Base-by-base conservation (phyloP, 148 eudicot species). In the Rhododendron griersonianum region DNA sequence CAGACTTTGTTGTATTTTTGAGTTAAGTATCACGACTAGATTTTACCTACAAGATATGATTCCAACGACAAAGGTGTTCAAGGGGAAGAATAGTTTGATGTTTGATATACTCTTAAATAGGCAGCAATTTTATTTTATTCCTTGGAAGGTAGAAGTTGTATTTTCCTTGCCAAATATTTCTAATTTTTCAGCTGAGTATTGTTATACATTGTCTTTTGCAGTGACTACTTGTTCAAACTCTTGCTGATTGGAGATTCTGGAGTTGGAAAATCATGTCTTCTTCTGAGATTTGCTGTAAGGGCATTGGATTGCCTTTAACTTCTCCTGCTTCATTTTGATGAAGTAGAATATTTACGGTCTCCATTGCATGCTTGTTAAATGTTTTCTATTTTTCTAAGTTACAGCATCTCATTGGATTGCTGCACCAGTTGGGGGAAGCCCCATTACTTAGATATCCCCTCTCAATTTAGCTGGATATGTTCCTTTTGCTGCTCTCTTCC, bases 171-270 rank as follows among this genome's bases (percentile, higher is more conserved):
- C 7, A 18, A 53, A 30, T 53, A 18, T 50, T 19, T 30, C 13
- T 5, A 50, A 4, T 23, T 69, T 35, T 74, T 41, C 50, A 33
- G 48, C 80, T 50, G 13, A 84, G 61, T 44, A 47, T 57, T 65
- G 4, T 44, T 13, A 23, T 19, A 69, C 23, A 44, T 83, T 69
- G 78, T 84, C 11, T 76, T 51, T 81, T 87, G 82, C 88, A 90
- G 91, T 79, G 92, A 90, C 87, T 90, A 90, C 79, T 90, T 90
- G 91, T 90, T 90, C 90, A 90, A 90, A 87, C 91, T 90, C 86
- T 85, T 90, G 86, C 85, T 90, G 21, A 90, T 90, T 82, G 92
- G 92, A 86, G 92, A 90, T 80, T 90, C 92, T 77, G 92, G 92
- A 78, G 92, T 90, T 73, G 92, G 92, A 30, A 90, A 90, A 84